phyloP scores from a whole-genome alignment of 2,329 filamentous ascomycete species.

The Colletotrichum lindemuthianum region DNA sequence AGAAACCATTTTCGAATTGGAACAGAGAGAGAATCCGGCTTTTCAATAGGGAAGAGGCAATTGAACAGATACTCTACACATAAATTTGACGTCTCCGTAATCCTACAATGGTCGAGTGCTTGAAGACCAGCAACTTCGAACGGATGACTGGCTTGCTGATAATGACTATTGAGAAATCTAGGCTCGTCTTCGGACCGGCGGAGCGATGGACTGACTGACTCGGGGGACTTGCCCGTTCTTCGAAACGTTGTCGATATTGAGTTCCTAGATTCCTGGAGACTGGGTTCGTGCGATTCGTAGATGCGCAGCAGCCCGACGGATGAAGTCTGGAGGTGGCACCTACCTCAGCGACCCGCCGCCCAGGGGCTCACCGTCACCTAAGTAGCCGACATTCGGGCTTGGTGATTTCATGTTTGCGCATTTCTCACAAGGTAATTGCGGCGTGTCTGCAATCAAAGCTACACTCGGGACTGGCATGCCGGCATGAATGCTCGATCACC shows the following conservation, averaged over 20 bases:
- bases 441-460: too few species aligned
- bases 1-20: constrained; percentile 7
- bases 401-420: background rate
- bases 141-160: too few species aligned
- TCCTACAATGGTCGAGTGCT: too few species aligned
- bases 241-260: background rate
- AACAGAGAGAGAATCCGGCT: background rate
- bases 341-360: constrained; percentile 11
- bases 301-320: background rate
- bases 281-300: background rate
- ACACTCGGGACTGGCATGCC: too few species aligned
- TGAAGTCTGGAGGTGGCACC: constrained; percentile 3
- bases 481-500: too few species aligned
- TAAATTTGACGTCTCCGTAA: too few species aligned
- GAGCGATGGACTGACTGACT: constrained; percentile 2
- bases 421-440: background rate
- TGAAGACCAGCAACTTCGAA: too few species aligned
- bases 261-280: background rate
- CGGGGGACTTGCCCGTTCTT: background rate
- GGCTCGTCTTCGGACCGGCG: background rate
- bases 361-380: background rate
- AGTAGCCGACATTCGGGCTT: background rate
- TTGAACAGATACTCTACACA: background rate
- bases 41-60: background rate
- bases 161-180: too few species aligned